Percentiles rank a stretch among this genome's conserved stretches.
Evolutionary conservation across 129 eudicot genomes (phyloP).

Genomic region (Flaveria bidentis): DNA sequence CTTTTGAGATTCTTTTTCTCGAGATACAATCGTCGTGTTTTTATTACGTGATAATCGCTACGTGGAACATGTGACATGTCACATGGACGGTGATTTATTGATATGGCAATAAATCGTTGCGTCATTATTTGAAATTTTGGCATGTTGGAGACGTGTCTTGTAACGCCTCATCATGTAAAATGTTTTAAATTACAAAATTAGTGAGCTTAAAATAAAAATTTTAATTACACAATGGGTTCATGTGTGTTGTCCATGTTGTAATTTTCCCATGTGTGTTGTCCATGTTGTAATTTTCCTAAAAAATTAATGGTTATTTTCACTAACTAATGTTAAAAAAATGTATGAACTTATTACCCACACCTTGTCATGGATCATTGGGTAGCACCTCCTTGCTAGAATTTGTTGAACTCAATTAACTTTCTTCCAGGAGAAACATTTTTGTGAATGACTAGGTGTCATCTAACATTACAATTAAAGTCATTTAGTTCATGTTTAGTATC

Average conservation of each 20-base stretch:
- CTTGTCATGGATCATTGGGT: no score
- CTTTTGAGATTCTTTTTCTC: not conserved
- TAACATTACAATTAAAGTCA: no score
- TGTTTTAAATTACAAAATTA: not conserved
- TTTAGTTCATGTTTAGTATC: no score
- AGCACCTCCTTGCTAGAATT: no score
- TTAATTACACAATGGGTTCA: not conserved
- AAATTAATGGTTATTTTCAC: not conserved
- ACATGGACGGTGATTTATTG: conserved; percentile 29
- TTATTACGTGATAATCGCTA: conserved; percentile 14
- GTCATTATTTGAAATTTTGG: conserved; percentile 8
- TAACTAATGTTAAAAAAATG: not conserved
- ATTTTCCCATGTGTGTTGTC: not conserved
- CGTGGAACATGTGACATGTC: conserved; percentile 20
- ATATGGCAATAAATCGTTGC: conserved; percentile 12
- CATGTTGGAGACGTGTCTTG: not conserved
- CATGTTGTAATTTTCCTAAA: not conserved
- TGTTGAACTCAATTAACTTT: no score
- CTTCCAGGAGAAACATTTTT: no score
- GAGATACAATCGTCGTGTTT: not conserved
- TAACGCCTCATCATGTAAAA: conserved; percentile 18
- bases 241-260: not conserved
- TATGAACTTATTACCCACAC: no score
- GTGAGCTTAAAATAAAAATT: not conserved
- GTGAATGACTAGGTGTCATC: no score